Evolutionary conservation across 192 early-diverging fungal species (phyloP).

Genomic region (Jimgerdemannia lactiflua): DNA sequence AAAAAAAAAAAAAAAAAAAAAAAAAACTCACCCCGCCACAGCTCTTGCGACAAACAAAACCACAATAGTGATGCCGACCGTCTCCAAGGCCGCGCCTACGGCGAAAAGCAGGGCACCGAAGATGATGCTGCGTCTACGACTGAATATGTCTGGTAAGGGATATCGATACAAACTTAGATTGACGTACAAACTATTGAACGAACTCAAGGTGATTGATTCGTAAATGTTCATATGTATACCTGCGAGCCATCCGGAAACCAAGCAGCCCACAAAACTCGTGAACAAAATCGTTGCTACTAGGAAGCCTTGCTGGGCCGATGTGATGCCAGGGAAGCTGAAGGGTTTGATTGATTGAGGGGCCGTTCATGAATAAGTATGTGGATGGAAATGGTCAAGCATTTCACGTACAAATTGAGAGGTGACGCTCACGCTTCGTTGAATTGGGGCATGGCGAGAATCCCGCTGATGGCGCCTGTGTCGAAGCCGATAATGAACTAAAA

Average conservation of each 20-base stretch:
- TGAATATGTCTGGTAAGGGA: slow-evolving; percentile 53
- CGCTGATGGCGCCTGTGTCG: slow-evolving; percentile 21
- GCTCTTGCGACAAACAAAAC: slow-evolving; percentile 75
- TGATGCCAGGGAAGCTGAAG: background rate
- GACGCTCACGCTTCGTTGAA: slow-evolving; percentile 6
- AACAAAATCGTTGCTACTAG: slow-evolving; percentile 16
- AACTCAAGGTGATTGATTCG: too few relatives aligned
- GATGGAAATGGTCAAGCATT: background rate
- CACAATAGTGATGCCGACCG: slow-evolving; percentile 42
- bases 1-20: slow-evolving; percentile 55
- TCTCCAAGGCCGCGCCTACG: slow-evolving; percentile 75
- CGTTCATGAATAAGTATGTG: background rate
- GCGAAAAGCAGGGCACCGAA: slow-evolving; percentile 61
- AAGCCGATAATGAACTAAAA: slow-evolving; percentile 15
- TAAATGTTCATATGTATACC: background rate
- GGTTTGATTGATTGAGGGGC: background rate
- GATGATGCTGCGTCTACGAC: slow-evolving; percentile 71
- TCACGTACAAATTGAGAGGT: background rate
- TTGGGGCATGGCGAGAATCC: slow-evolving; percentile 18
- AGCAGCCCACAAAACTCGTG: slow-evolving; percentile 16
- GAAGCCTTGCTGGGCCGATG: slow-evolving; percentile 6
- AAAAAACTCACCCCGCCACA: slow-evolving; percentile 76
- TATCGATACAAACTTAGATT: background rate
- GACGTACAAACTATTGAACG: background rate
- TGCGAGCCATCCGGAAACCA: slow-evolving; percentile 7